Percentiles rank a stretch among this genome's conserved stretches.
Conservation (phyloP, 2,329 filamentous ascomycete genomes). For the Ascochyta pisi region DNA sequence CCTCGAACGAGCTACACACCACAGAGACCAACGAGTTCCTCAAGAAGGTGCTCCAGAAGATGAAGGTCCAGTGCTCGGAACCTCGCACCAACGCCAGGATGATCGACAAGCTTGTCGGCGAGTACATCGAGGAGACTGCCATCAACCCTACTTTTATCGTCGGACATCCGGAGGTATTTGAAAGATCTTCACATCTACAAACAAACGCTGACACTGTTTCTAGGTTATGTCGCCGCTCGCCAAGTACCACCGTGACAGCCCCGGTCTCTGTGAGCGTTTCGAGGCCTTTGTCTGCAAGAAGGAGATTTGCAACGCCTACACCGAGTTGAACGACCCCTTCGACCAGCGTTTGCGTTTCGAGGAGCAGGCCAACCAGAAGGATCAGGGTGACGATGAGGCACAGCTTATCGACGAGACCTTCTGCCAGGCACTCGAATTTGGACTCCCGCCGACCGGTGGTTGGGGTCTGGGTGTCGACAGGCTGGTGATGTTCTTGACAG, state of each 20-base stretch:
- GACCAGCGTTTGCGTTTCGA: conserved; percentile 78
- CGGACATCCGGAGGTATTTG: conserved; percentile 37
- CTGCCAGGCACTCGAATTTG: conserved; percentile 86
- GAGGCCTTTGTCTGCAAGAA: conserved; percentile 97
- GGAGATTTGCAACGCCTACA: conserved; percentile 97
- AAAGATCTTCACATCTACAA: too few relatives aligned
- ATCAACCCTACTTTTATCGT: conserved; percentile 92
- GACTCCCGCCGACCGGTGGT: conserved; percentile 86
- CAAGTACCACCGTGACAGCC: conserved; percentile 85
- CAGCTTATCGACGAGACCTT: conserved; percentile 97
- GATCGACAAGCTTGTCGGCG: conserved; percentile 90
- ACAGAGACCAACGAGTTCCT: conserved; percentile 89
- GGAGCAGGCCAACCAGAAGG: conserved; percentile 92
- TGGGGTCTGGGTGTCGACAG: conserved; percentile 98
- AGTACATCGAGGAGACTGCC: conserved; percentile 94
- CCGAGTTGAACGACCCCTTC: conserved; percentile 96
- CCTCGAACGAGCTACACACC: conserved; percentile 87
- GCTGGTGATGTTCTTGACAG: conserved; percentile 92
- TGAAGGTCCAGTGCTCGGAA: conserved; percentile 85
- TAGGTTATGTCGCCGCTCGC: conserved; percentile 93
- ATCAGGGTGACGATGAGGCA: conserved; percentile 94
- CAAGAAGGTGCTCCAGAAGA: conserved; percentile 76
- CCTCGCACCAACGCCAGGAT: conserved; percentile 94
- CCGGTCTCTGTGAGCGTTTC: conserved; percentile 88
- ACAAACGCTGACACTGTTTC: conserved; percentile 53